Evolutionary conservation across 2,329 filamentous ascomycete species (phyloP).

Genomic region (Epichloe hybrida): DNA sequence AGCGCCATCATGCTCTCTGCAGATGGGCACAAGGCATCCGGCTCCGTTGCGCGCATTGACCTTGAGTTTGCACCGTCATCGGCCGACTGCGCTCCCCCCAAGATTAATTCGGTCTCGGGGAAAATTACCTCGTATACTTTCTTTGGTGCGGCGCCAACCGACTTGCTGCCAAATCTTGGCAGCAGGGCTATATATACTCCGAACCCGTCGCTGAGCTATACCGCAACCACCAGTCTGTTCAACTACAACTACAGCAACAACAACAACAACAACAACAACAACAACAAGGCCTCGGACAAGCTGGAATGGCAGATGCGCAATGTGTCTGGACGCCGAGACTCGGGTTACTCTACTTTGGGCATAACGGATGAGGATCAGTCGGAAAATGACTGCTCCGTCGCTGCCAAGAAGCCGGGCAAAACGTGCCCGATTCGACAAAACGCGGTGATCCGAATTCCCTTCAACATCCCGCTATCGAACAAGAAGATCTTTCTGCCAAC

Average conservation of each 20-base stretch:
- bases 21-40: slow-evolving; percentile 30
- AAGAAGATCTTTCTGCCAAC: slow-evolving; percentile 40
- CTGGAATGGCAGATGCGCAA: slow-evolving; percentile 29
- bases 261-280: slow-evolving; percentile 15
- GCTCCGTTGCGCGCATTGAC: slow-evolving; percentile 29
- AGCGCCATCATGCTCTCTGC: slow-evolving; percentile 34
- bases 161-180: slow-evolving; percentile 36
- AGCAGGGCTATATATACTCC: slow-evolving; percentile 25
- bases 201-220: slow-evolving; percentile 33
- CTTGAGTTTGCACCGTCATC: slow-evolving; percentile 34
- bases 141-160: slow-evolving; percentile 33
- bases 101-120: slow-evolving; percentile 32
- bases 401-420: slow-evolving; percentile 12
- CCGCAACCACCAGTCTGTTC: slow-evolving; percentile 28
- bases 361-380: slow-evolving; percentile 19
- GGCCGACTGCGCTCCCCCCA: slow-evolving; percentile 33
- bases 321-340: slow-evolving; percentile 30
- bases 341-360: slow-evolving; percentile 36
- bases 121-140: slow-evolving; percentile 41
- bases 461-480: slow-evolving; percentile 32
- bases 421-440: slow-evolving; percentile 25
- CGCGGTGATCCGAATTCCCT: slow-evolving; percentile 31
- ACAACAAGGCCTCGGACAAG: slow-evolving; percentile 16
- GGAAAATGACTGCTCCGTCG: slow-evolving; percentile 18
- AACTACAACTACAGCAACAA: slow-evolving; percentile 12